Base-by-base conservation (phyloP, 306 rosid species). In the Rubus idaeus region DNA sequence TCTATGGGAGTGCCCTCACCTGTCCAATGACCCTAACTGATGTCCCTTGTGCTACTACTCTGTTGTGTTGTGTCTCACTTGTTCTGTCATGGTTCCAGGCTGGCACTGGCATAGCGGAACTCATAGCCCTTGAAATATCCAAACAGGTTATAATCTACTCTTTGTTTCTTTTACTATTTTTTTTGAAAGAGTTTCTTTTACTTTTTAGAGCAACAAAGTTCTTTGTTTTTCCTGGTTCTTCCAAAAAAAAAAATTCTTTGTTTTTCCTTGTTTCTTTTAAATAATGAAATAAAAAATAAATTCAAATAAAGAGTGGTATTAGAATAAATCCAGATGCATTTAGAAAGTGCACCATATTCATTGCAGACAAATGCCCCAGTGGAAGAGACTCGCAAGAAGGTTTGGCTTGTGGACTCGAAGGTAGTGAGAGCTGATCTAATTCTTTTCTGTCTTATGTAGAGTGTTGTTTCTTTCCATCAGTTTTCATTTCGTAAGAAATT, bases 61-160 rank as follows among this genome's bases (percentile, higher is more conserved):
- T 70, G 53, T 76, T 58, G 8, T 39, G 62, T 74, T 77, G 69
- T 66, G 76, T 73, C 74, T 81, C 68, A 78, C 75, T 81, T 72
- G 18, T 89, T 81, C 69, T 79, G 73, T 83, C 75, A n/a, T 85
- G 83, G 77, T 77, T 76, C 74, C 91, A 96, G 99, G 99, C 98
- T n/a, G 99, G 99, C 76, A 96, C 98, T 35, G 98, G 99, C 81
- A 96, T 96, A 77, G 99, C 99, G 35, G 97, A 87, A 80, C 96
- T 96, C 77, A 92, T 95, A 75, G 99, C 99, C 71, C 98, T 96
- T 46, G 96, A 96, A 86, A 81, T 84, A 40, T 91, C 99, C n/a
- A 96, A 92, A 82, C 85, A 87, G 97, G 98, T 96, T 68, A 61
- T 39, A 71, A 45, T 70, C 84, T 56, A 63, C 30, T 83, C 21